Evolutionary conservation across 1,139 yeast genomes (phyloP), one percentile per base, ranked within the genome.

Genomic region (Scheffersomyces stambukii): DNA sequence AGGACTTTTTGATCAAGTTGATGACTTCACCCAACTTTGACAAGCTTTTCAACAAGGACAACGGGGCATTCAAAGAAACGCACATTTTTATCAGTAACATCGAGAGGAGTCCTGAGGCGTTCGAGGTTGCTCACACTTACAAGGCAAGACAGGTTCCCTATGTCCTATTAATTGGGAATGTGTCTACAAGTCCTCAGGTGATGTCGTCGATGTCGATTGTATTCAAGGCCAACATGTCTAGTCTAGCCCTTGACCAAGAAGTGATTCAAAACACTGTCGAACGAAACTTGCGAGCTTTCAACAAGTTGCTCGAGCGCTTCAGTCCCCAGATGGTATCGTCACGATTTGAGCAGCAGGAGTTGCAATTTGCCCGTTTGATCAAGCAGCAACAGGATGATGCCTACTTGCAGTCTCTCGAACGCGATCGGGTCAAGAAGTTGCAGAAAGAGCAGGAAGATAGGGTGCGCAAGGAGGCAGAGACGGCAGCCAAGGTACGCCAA

Each of bases 381-480:
- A 70, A 76, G 43, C 69, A 70, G 40, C 71, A 71, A 41, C 82
- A 76, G 43, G 81, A 76, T 41, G 68, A 61, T 28, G 81, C 81
- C 3, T 76, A 73, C 41, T 49, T 59, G 28, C 64, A 64, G 41
- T 73, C 79, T 0, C 51, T 76, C 16, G 57, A 67, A 24, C 57
- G 54, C 21, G 81, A 75, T 45, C 52, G 52, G 27, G 31, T 52
- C 12, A 66, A 65, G 43, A 64, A 61, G 34, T 27, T 41, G 52
- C 35, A 62, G 54, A 38, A 56, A 48, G 32, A 40, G 41, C 56
- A 57, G 30, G 60, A 57, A 32, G 55, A 53, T 30, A 39, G 44
- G 13, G 38, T 41, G 23, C 30, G 39, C 18, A 30, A 41, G 19
- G 33, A 41, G 16, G 30, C 40, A 5, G 42, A 43, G 32, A 37